A percentile compares a stretch with the other conserved stretches of the same genome.
Evolutionary conservation across 2,329 filamentous ascomycete species (phyloP).

Genomic region (Pyrenophora teres): DNA sequence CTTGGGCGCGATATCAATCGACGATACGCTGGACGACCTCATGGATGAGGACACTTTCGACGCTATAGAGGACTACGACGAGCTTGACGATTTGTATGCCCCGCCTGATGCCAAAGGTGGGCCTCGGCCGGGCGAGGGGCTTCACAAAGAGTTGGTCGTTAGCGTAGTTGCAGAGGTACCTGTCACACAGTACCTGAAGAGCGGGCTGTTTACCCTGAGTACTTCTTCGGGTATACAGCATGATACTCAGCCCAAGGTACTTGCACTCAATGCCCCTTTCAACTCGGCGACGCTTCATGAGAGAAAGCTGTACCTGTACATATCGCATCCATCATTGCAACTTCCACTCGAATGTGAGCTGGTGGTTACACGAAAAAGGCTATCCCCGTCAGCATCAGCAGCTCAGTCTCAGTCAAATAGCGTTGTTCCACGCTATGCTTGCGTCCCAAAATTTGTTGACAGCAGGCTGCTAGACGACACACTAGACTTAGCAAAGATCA

Average conservation of each 20-base stretch:
- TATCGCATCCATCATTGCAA: conserved; percentile 40
- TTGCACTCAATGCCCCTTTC: conserved; percentile 41
- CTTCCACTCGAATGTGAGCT: conserved; percentile 46
- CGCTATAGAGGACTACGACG: conserved; percentile 47
- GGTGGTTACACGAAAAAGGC: conserved; percentile 42
- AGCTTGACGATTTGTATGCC: conserved; percentile 46
- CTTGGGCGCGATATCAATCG: conserved; percentile 43
- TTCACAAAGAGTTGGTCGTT: conserved; percentile 48
- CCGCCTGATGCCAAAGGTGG: conserved; percentile 37
- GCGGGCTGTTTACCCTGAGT: conserved; percentile 32
- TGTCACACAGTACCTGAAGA: conserved; percentile 34
- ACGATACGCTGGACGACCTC: conserved; percentile 46
- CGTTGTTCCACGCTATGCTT: conserved; percentile 38
- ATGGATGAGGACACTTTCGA: conserved; percentile 48
- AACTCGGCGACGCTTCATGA: conserved; percentile 46
- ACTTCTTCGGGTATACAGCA: conserved; percentile 20
- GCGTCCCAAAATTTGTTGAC: conserved; percentile 41
- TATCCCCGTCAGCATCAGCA: conserved; percentile 37
- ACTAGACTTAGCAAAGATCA: conserved; percentile 40
- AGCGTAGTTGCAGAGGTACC: conserved; percentile 44
- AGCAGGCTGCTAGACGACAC: conserved; percentile 30
- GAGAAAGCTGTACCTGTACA: conserved; percentile 46
- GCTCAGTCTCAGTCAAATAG: conserved; percentile 29
- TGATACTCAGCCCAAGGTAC: conserved; percentile 30
- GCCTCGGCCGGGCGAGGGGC: conserved; percentile 42